These are phyloP conservation scores for Scedosporium aurantiacum DNA, from an alignment of 2,329 filamentous ascomycete genomes.

Conservation along the genomic window DNA sequence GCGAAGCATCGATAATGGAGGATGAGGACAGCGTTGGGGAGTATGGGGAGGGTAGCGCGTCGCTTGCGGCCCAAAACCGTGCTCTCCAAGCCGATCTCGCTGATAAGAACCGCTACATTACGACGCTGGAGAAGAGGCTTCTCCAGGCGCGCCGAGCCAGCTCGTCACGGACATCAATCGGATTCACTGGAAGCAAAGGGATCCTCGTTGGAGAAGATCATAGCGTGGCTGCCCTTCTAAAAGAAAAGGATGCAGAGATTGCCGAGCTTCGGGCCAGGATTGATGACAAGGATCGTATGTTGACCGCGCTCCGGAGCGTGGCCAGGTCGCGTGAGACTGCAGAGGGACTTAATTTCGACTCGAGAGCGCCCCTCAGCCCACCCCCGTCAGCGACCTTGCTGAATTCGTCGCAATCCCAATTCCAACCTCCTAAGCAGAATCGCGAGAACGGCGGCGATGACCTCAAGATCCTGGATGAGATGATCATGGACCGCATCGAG, in stretches of 20 bases:
- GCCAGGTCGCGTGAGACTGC: conserved; percentile 77
- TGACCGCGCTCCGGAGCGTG: conserved; percentile 73
- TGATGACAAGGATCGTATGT: conserved; percentile 93
- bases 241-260: conserved; percentile 89
- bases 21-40: conserved; percentile 67
- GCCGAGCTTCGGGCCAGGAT: conserved; percentile 77
- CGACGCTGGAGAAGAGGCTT: conserved; percentile 82
- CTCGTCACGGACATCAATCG: conserved; percentile 74
- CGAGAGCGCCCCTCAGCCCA: conserved; percentile 13
- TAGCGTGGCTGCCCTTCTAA: conserved; percentile 59
- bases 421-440: conserved; percentile 28
- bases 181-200: conserved; percentile 50
- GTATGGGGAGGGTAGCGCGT: conserved; percentile 77
- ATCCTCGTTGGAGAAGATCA: conserved; percentile 70
- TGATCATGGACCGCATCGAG: conserved; percentile 85
- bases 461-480: conserved; percentile 92
- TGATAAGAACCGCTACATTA: conserved; percentile 97
- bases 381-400: conserved; percentile 21
- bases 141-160: conserved; percentile 84
- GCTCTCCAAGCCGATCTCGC: conserved; percentile 88
- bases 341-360: conserved; percentile 27
- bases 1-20: conserved; percentile 26
- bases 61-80: conserved; percentile 71
- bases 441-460: conserved; percentile 69
- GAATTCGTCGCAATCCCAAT: conserved; percentile 15